Evolutionary conservation across 129 eudicot genomes (phyloP).

Genomic region (Apium graveolens): DNA sequence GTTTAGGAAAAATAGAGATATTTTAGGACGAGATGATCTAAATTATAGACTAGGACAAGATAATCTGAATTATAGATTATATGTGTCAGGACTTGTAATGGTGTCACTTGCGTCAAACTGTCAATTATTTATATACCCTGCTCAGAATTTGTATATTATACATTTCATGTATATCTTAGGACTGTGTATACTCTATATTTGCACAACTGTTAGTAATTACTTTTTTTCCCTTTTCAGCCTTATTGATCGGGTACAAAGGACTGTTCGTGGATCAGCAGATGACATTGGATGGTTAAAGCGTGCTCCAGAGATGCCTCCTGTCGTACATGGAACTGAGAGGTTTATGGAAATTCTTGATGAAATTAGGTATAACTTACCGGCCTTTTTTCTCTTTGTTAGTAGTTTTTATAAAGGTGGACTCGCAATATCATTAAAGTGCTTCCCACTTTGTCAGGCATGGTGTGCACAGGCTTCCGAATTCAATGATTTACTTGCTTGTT

Average conservation of each 20-base stretch:
- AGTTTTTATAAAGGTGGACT: background rate
- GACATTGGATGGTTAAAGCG: slow-evolving; percentile 96
- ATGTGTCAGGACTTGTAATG: background rate
- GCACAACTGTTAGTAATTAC: background rate
- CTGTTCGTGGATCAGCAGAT: slow-evolving; percentile 90
- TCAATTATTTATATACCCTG: background rate
- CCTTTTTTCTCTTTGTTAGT: slow-evolving; percentile 2
- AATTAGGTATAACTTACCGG: slow-evolving; percentile 42
- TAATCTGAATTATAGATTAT: background rate
- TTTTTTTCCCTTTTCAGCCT: slow-evolving; percentile 37
- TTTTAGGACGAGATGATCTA: background rate
- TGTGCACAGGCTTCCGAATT: slow-evolving; percentile 66
- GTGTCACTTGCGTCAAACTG: background rate
- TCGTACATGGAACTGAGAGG: slow-evolving; percentile 89
- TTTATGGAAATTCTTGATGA: slow-evolving; percentile 75
- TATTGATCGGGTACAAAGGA: slow-evolving; percentile 63
- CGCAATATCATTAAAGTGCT: slow-evolving; percentile 12
- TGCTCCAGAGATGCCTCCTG: slow-evolving; percentile 74
- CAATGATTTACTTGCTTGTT: slow-evolving; percentile 82
- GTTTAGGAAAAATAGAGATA: background rate
- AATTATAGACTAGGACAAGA: background rate
- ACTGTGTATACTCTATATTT: background rate
- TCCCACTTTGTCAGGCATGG: slow-evolving; percentile 64
- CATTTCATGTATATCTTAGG: background rate
- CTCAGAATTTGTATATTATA: background rate